Evolutionary conservation across 352 stramenopile genomes (phyloP).

Genomic region (Globisporangium yorkense): DNA sequence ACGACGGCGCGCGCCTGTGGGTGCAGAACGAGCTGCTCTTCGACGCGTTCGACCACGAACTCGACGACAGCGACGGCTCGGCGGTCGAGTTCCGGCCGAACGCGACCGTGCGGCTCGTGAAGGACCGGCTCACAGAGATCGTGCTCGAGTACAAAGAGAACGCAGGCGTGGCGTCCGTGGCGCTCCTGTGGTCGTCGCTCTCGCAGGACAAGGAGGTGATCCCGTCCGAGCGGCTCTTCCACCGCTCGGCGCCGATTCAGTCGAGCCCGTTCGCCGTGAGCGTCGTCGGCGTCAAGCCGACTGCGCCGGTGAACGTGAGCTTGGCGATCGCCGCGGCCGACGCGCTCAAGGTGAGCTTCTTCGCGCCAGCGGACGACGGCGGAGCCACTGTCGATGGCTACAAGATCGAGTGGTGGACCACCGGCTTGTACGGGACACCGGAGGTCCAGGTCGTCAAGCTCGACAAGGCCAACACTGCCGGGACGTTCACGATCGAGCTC

Average conservation of each 20-base stretch:
- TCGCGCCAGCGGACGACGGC: slow-evolving; percentile 73
- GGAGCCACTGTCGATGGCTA: slow-evolving; percentile 82
- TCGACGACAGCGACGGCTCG: slow-evolving; percentile 14
- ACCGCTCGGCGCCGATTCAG: slow-evolving; percentile 51
- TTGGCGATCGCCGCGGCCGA: slow-evolving; percentile 45
- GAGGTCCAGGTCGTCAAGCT: slow-evolving; percentile 87
- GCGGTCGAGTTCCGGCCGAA: slow-evolving; percentile 30
- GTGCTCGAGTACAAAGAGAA: slow-evolving; percentile 94
- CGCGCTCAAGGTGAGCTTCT: slow-evolving; percentile 84
- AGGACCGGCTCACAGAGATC: slow-evolving; percentile 77
- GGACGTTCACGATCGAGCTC: slow-evolving; percentile 79
- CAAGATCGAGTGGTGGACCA: slow-evolving; percentile 85
- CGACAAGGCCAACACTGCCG: slow-evolving; percentile 58
- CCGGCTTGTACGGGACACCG: slow-evolving; percentile 32
- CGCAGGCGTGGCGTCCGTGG: slow-evolving; percentile 71
- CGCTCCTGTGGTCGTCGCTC: slow-evolving; percentile 84
- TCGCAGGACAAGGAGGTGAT: slow-evolving; percentile 88
- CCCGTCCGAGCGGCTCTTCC: slow-evolving; percentile 83
- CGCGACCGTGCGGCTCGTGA: slow-evolving; percentile 44
- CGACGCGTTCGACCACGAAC: slow-evolving; percentile 49
- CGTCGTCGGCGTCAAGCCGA: slow-evolving; percentile 51
- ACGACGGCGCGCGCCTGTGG: slow-evolving; percentile 90
- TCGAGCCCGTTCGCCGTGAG: slow-evolving; percentile 59
- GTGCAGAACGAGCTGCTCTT: slow-evolving; percentile 39
- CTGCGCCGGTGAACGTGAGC: slow-evolving; percentile 26